These are phyloP conservation scores for Cercophora scortea DNA, from an alignment of 495 filamentous ascomycete genomes.

Conservation along the genomic window DNA sequence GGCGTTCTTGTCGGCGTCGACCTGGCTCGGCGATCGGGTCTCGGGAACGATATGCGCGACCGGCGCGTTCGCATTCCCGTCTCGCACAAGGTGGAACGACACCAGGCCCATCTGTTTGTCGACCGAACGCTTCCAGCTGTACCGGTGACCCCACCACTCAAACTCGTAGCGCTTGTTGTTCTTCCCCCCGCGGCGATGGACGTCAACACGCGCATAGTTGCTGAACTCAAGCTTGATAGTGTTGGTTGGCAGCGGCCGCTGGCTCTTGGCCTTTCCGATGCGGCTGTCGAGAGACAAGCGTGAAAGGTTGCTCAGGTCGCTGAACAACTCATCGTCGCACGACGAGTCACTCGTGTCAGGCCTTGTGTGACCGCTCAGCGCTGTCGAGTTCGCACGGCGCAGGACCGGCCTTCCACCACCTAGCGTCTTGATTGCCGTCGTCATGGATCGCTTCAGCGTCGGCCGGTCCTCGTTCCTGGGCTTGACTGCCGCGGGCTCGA, in stretches of 20 bases:
- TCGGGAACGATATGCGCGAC: constrained; percentile 86
- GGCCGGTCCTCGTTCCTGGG: constrained; percentile 19
- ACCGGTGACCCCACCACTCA: constrained; percentile 83
- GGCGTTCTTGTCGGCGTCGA: constrained; percentile 62
- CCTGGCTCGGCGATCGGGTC: constrained; percentile 59
- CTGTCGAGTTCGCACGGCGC: constrained; percentile 35
- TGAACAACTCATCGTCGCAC: constrained; percentile 41
- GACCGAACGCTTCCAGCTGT: constrained; percentile 73
- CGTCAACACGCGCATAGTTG: constrained; percentile 90
- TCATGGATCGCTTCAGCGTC: constrained; percentile 62
- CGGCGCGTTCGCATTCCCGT: constrained; percentile 47
- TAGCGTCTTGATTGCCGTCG: constrained; percentile 63
- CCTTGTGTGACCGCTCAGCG: constrained; percentile 19
- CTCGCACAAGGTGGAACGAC: constrained; percentile 71
- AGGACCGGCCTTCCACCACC: constrained; percentile 47
- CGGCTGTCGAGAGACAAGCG: constrained; percentile 23
- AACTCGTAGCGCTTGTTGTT: constrained; percentile 76
- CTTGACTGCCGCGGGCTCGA: constrained; percentile 33
- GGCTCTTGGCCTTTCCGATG: constrained; percentile 16
- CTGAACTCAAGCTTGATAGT: constrained; percentile 86
- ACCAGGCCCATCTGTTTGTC: constrained; percentile 53
- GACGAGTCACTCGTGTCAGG: constrained; percentile 37
- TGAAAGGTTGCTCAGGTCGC: constrained; percentile 26
- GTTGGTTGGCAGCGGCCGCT: constrained; percentile 52
- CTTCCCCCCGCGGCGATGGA: constrained; percentile 63